phyloP scores from a whole-genome alignment of 176 grass and related monocot species.

The Bolboschoenus planiculmis region DNA sequence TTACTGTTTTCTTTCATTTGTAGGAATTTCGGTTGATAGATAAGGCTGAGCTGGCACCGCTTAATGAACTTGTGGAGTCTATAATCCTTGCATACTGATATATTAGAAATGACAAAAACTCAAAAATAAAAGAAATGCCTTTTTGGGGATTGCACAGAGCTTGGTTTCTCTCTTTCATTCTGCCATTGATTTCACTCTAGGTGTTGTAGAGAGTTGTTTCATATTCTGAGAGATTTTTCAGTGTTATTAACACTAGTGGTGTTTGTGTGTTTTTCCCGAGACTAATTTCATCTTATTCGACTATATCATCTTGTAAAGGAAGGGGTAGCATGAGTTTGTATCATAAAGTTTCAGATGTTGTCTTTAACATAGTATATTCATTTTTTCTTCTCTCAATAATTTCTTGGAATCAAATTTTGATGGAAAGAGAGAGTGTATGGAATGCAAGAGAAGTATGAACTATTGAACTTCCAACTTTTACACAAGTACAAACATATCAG shows the following conservation, averaged over 20 bases:
- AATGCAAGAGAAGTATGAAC: not conserved
- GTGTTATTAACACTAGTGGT: slow-evolving; percentile 1
- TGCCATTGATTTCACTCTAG: slow-evolving; percentile 19
- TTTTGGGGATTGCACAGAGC: slow-evolving; percentile 15
- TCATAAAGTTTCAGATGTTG: slow-evolving; percentile 4
- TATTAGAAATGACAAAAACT: not conserved
- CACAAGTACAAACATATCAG: not conserved
- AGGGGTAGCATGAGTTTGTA: slow-evolving; percentile 2
- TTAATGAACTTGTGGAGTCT: slow-evolving; percentile 61
- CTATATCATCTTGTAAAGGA: slow-evolving; percentile 3
- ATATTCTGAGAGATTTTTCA: slow-evolving; percentile 2
- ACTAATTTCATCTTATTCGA: not conserved
- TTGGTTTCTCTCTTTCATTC: slow-evolving; percentile 11
- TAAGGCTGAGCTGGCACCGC: slow-evolving; percentile 66
- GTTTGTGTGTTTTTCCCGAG: slow-evolving; percentile 3
- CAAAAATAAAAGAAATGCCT: slow-evolving; percentile 15
- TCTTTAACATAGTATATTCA: not conserved
- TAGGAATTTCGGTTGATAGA: slow-evolving; percentile 88
- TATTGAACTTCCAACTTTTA: not conserved
- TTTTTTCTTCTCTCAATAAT: not conserved
- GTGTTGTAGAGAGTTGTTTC: not conserved
- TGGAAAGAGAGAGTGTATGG: not conserved
- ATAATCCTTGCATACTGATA: slow-evolving; percentile 38
- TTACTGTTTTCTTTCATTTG: not conserved
- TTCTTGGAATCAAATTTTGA: not conserved